Percentiles rank a stretch among this genome's conserved stretches.
Evolutionary conservation across 805 yeast species (phyloP).

Genomic region (Kodamaea jinghongensis): DNA sequence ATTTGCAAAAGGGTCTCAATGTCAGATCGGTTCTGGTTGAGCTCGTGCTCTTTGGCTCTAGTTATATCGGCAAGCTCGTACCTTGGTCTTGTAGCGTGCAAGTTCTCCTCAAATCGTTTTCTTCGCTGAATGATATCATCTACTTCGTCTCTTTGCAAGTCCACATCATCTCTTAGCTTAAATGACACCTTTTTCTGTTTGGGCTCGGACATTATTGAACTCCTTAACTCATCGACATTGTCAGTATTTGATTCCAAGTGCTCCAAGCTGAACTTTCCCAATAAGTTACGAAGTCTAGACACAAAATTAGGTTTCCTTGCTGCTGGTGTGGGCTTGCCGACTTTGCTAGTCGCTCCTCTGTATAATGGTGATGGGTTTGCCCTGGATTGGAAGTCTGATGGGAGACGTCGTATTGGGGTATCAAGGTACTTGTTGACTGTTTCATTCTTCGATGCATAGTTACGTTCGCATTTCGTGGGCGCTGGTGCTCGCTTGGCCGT

Average conservation of each 20-base stretch:
- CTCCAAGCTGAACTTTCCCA: constrained; percentile 14
- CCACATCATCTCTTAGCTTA: constrained; percentile 8
- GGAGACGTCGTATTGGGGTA: constrained; percentile 8
- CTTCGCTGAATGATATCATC: constrained; percentile 13
- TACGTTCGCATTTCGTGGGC: no score
- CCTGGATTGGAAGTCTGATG: constrained; percentile 1
- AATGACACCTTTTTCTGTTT: constrained; percentile 16
- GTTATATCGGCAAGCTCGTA: no score
- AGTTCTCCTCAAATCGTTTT: neutral
- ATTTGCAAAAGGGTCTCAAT: neutral
- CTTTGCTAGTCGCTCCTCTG: neutral
- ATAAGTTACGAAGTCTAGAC: constrained; percentile 13
- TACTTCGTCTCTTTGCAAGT: constrained; percentile 13
- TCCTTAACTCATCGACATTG: constrained; percentile 14
- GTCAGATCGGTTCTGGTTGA: no score
- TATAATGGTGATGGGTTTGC: constrained; percentile 1
- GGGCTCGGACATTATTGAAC: constrained; percentile 13
- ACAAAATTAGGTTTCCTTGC: constrained; percentile 5
- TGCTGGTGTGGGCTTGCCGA: constrained; percentile 2
- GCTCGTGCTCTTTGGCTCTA: no score
- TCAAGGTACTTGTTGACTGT: constrained; percentile 7
- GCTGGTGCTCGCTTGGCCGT: no score
- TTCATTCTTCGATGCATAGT: no score
- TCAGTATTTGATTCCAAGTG: constrained; percentile 13
- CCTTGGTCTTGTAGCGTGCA: no score